Evolutionary conservation across 805 yeast species (phyloP), one percentile per base, ranked within the genome.

Genomic region (Kodamaea neixiangensis): DNA sequence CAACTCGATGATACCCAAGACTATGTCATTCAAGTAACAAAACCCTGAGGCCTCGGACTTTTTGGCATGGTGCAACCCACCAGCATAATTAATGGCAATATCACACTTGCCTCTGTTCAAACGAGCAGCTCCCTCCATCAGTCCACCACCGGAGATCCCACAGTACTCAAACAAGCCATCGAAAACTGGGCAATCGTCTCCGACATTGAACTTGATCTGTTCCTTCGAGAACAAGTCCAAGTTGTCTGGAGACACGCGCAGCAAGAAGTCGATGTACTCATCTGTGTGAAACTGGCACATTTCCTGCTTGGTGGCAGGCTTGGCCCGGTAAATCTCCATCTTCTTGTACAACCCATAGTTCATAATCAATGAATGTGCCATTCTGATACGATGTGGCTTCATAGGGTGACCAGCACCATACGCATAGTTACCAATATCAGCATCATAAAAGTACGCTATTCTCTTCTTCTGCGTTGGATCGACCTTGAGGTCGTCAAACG

Each of bases 381-480:
- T 92, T 82, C 98, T 87, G 73, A 94, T 91, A 65, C 99, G 84
- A 69, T 93, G 97, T 19, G 99, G 99, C 67, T 94, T 94, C 99
- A 94, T 94, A 38, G 97, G 97, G 69, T 94, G 99, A 22, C 97
- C 97, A 3, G 97, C 94, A 51, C 98, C 98, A 66, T 94, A 94
- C 42, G 97, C 96, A 71, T 93, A 93, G 73, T 94, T 94, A 33
- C 98, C 98, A 44, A 94, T 97, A 67, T 93, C 99, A 22, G 97
- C 75, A 49, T 72, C 77, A 52, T 75, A 73, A 59, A 72, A 73
- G 57, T 73, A 73, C 17, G 77, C 78, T 52, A 72, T 73, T 31
- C 78, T 57, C 50, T 72, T 74, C 62, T 73, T 73, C 46, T 69
- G 68, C 42, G 61, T 63, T 19, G 72, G 68, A 57, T 73, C 72